Percentiles rank a stretch among this genome's conserved stretches.
phyloP scores from a whole-genome alignment of 495 filamentous ascomycete genomes.

The Elasticomyces elasticus region DNA sequence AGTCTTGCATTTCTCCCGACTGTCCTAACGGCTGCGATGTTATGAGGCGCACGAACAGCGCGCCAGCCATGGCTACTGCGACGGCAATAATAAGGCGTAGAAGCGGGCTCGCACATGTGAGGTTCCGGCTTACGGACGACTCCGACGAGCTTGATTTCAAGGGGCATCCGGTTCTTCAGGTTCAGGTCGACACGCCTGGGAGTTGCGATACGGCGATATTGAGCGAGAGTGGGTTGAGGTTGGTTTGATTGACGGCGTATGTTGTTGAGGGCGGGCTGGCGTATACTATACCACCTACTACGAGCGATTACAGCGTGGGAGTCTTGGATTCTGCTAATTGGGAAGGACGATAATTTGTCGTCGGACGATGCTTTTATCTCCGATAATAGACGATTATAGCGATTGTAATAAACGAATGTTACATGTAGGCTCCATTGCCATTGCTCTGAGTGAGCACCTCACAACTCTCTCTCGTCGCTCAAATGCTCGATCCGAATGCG shows the following conservation, averaged over 20 bases:
- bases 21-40: conserved; percentile 8
- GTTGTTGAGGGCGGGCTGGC: not conserved
- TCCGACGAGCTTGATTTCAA: not conserved
- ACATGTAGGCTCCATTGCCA: not conserved
- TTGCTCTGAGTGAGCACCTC: not conserved
- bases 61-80: not conserved
- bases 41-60: not conserved
- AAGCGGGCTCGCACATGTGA: not conserved
- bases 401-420: not conserved
- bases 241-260: not conserved
- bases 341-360: too few species aligned
- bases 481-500: too few species aligned
- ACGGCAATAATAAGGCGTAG: not conserved
- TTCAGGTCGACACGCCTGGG: not conserved
- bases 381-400: not conserved
- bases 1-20: conserved; percentile 6
- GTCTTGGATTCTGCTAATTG: not conserved
- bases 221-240: not conserved
- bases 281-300: not conserved
- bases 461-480: too few species aligned
- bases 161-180: not conserved
- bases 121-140: not conserved
- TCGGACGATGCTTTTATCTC: too few species aligned
- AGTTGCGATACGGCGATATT: not conserved
- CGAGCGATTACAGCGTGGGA: not conserved